These are phyloP conservation scores for Colletotrichum ledebouriae DNA, from an alignment of 2,329 filamentous ascomycete species.

Conservation along the genomic window DNA sequence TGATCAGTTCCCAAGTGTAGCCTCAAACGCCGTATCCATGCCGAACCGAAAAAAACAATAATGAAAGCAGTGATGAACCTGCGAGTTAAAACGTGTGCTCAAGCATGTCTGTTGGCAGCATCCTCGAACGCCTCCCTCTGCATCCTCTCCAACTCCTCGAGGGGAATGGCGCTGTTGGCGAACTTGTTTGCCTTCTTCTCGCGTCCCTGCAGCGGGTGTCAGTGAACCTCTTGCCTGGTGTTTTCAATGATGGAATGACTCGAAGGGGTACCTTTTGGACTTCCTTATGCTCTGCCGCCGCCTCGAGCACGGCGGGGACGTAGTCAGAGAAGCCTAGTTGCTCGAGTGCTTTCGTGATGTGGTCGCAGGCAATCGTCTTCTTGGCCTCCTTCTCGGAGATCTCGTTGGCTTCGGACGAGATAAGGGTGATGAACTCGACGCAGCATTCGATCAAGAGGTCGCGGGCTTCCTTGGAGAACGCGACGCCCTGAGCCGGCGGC, in stretches of 20 bases:
- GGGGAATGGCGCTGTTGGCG: constrained; percentile 90
- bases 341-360: constrained; percentile 94
- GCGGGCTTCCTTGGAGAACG: constrained; percentile 94
- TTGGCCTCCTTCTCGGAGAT: constrained; percentile 99
- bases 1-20: constrained; percentile 8
- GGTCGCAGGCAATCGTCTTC: constrained; percentile 98
- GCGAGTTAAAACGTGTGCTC: background rate
- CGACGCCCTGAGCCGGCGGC: constrained; percentile 78
- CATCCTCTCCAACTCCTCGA: constrained; percentile 89
- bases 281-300: constrained; percentile 92
- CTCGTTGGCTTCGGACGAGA: constrained; percentile 98
- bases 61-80: constrained; percentile 41
- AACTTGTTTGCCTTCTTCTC: constrained; percentile 99
- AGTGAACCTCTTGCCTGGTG: background rate
- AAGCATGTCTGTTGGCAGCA: constrained; percentile 43
- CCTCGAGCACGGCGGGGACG: constrained; percentile 86
- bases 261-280: constrained; percentile 79
- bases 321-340: constrained; percentile 95
- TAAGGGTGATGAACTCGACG: constrained; percentile 98
- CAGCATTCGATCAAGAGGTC: constrained; percentile 98
- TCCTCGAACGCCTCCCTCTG: constrained; percentile 90
- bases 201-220: constrained; percentile 72
- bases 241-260: background rate
- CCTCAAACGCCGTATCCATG: constrained; percentile 31
- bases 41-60: constrained; percentile 43